Evolutionary conservation across 2,329 filamentous ascomycete genomes (phyloP), one percentile per base, ranked within the genome.

Genomic region (Talaromyces sp.): DNA sequence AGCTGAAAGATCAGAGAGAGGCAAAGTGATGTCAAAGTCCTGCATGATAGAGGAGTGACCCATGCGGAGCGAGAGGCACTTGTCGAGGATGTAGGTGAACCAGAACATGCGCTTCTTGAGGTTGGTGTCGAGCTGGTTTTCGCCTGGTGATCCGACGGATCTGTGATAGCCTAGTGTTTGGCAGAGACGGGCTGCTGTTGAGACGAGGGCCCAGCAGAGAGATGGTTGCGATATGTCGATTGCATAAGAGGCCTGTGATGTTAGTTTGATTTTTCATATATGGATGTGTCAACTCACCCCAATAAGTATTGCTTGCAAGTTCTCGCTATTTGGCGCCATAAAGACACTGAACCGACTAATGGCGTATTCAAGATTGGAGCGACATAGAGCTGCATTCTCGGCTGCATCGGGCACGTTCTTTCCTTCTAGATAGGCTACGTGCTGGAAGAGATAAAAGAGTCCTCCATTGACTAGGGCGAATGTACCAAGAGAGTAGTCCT

Each of bases 81-180:
- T 87, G 68, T 89, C 85, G 13, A 88, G 76, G 8, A 83, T 81
- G 70, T 89, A 89, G 0, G 84, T 74, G 43, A 80, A 81, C 86
- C 86, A 89, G 70, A 89, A 89, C 9, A 87, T 70, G 1, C 79
- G 68, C 1, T 72, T 76, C 68, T 79, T 79, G 70, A n/a, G 69
- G 52, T 50, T 59, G 27, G 22, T 59, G 10, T 33, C 66, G 65
- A 64, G 73, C 66, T 43, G 72, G 45, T 50, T 75, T 67, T 71
- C 75, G 71, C 33, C 75, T 70, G 4, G 70, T 68, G 11, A 67
- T 49, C 50, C 73, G 70, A 68, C 65, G 19, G 69, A 66, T 35
- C 85, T 82, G 71, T 89, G 87, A 66, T 86, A 88, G 3, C 87
- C 87, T 3, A 89, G 82, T 0, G 84, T 85, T 69, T 88, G 86